Conservation (phyloP, 306 rosid genomes). For the Quercus engelmannii region DNA sequence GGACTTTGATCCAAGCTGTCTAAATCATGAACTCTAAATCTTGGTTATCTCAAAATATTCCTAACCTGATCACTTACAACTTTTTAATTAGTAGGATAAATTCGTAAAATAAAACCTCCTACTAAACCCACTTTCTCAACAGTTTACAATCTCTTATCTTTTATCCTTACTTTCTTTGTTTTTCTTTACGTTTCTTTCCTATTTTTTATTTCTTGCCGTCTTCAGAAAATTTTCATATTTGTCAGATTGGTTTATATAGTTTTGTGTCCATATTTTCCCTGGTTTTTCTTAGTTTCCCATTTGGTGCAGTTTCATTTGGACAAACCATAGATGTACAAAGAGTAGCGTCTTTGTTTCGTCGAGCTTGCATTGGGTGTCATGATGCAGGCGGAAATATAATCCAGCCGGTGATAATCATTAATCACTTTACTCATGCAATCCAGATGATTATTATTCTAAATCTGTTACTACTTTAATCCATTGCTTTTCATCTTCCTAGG, state of each 20-base stretch:
- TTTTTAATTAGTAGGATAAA: too few species aligned
- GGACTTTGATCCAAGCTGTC: too few species aligned
- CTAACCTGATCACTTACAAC: too few species aligned
- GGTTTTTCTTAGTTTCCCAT: slow-evolving; percentile 4
- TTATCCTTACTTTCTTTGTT: too few species aligned
- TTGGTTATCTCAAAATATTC: too few species aligned
- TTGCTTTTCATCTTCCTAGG: slow-evolving; percentile 37
- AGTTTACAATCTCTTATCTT: too few species aligned
- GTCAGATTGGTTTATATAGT: neutral
- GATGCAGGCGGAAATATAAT: slow-evolving; percentile 83
- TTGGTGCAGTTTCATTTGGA: slow-evolving; percentile 48
- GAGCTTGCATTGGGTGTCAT: slow-evolving; percentile 88
- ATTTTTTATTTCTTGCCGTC: too few species aligned
- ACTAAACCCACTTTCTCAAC: too few species aligned
- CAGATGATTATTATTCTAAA: neutral
- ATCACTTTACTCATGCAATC: slow-evolving; percentile 11
- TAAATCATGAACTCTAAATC: too few species aligned
- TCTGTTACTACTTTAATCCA: slow-evolving; percentile 4
- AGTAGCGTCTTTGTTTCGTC: slow-evolving; percentile 66
- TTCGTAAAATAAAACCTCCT: too few species aligned
- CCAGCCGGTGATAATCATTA: slow-evolving; percentile 67
- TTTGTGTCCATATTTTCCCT: slow-evolving; percentile 1
- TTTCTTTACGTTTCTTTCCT: too few species aligned
- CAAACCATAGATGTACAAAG: slow-evolving; percentile 63
- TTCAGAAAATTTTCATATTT: neutral